Evolutionary conservation across 2,329 filamentous ascomycete genomes (phyloP).

Genomic region (Fusarium nisikadoi): DNA sequence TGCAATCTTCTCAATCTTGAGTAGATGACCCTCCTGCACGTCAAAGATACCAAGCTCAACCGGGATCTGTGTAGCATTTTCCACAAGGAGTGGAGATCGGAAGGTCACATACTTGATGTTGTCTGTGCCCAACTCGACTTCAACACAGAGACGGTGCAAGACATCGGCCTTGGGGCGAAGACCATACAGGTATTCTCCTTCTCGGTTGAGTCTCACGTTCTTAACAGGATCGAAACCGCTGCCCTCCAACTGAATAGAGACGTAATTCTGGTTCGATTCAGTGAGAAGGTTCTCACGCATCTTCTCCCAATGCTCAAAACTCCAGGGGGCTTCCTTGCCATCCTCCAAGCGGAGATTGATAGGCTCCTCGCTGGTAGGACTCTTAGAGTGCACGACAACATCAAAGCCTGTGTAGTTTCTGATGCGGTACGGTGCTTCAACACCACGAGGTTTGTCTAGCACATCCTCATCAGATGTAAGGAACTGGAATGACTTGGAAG

Average conservation of each 20-base stretch:
- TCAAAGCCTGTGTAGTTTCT: conserved; percentile 97
- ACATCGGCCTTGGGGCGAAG: conserved; percentile 87
- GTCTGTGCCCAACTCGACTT: conserved; percentile 89
- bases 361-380: conserved; percentile 70
- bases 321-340: conserved; percentile 92
- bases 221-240: conserved; percentile 93
- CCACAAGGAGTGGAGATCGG: conserved; percentile 88
- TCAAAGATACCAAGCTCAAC: conserved; percentile 94
- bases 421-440: conserved; percentile 92
- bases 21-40: conserved; percentile 83
- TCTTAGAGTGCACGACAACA: conserved; percentile 83
- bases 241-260: conserved; percentile 86
- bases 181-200: conserved; percentile 91
- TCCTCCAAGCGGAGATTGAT: conserved; percentile 83
- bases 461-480: conserved; percentile 87
- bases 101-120: conserved; percentile 99
- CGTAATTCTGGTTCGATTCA: conserved; percentile 81
- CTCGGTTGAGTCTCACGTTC: conserved; percentile 89
- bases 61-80: conserved; percentile 97
- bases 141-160: conserved; percentile 89
- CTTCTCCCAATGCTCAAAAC: conserved; percentile 95
- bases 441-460: conserved; percentile 89
- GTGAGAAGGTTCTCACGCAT: conserved; percentile 93
- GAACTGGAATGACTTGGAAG: conserved; percentile 92
- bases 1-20: conserved; percentile 97